phyloP scores from a whole-genome alignment of 2,329 filamentous ascomycete species.

The Colletotrichum tofieldiae region DNA sequence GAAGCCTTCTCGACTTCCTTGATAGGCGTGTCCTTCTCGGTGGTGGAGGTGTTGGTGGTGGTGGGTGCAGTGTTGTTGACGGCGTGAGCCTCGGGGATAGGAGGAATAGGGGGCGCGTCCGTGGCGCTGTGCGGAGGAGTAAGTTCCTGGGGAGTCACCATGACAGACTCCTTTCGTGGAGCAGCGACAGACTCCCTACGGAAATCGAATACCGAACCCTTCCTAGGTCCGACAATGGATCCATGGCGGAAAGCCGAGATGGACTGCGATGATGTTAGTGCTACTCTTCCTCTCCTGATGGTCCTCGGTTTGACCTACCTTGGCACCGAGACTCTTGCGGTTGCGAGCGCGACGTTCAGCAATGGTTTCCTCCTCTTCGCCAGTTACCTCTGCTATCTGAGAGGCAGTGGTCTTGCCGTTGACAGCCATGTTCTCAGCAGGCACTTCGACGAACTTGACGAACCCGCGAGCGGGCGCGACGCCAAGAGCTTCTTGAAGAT shows the following conservation, averaged over 20 bases:
- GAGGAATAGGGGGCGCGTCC: conserved; percentile 32
- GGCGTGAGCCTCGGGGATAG: conserved; percentile 29
- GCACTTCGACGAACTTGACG: conserved; percentile 78
- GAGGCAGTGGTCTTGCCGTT: conserved; percentile 79
- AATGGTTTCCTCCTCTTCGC: conserved; percentile 46
- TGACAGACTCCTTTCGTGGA: conserved; percentile 21
- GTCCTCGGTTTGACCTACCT: conserved; percentile 46
- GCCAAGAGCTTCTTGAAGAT: conserved; percentile 79
- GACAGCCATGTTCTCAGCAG: conserved; percentile 80
- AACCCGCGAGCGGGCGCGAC: conserved; percentile 79
- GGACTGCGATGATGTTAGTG: conserved; percentile 19
- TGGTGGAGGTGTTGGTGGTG: background rate
- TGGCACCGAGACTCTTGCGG: conserved; percentile 55
- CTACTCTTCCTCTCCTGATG: background rate
- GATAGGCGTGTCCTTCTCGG: conserved; percentile 29
- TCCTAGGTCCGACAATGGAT: conserved; percentile 33
- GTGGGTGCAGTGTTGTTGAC: background rate
- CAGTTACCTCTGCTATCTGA: conserved; percentile 73
- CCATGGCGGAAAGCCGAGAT: conserved; percentile 36
- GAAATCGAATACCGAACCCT: conserved; percentile 40
- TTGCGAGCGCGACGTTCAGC: conserved; percentile 45
- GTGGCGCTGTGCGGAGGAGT: conserved; percentile 40
- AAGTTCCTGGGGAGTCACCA: conserved; percentile 28
- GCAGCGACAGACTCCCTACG: conserved; percentile 26
- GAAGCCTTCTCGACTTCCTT: conserved; percentile 36